Percentiles rank a stretch among this genome's conserved stretches.
These are phyloP conservation scores for Aleurites moluccanus DNA, from an alignment of 441 rosid species.

Conservation along the genomic window DNA sequence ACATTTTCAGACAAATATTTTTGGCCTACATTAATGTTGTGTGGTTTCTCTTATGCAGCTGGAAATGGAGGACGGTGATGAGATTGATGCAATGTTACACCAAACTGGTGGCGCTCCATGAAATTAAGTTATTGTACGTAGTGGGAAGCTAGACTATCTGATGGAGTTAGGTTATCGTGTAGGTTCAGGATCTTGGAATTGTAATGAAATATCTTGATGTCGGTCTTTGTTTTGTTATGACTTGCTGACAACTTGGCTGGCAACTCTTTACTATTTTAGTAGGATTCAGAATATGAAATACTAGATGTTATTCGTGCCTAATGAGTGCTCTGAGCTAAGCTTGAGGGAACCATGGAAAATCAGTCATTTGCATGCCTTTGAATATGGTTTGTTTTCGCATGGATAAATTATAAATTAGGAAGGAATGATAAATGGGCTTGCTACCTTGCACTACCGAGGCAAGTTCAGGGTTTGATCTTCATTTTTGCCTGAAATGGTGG, in stretches of 20 bases:
- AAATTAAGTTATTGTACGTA: neutral
- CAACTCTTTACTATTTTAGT: neutral
- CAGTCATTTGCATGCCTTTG: too few species aligned
- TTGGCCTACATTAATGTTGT: neutral
- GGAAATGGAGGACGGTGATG: conserved; percentile 91
- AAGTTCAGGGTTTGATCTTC: too few species aligned
- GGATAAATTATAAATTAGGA: too few species aligned
- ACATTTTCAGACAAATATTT: neutral
- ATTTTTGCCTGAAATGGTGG: too few species aligned
- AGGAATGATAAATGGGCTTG: too few species aligned
- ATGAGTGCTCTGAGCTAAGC: neutral
- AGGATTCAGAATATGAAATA: neutral
- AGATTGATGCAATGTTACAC: conserved; percentile 89
- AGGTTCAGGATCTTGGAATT: conserved; percentile 7
- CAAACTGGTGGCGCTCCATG: conserved; percentile 61
- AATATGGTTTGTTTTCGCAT: too few species aligned
- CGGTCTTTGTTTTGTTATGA: conserved; percentile 1
- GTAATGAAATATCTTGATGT: neutral
- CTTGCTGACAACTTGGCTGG: neutral
- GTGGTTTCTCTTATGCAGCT: conserved; percentile 40
- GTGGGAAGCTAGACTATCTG: conserved; percentile 15
- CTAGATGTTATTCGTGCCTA: neutral
- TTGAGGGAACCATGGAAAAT: too few species aligned
- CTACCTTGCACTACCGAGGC: too few species aligned
- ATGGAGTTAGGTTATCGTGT: conserved; percentile 5